Conservation (phyloP, 352 stramenopile genomes). For the Pythium chondricola region DNA sequence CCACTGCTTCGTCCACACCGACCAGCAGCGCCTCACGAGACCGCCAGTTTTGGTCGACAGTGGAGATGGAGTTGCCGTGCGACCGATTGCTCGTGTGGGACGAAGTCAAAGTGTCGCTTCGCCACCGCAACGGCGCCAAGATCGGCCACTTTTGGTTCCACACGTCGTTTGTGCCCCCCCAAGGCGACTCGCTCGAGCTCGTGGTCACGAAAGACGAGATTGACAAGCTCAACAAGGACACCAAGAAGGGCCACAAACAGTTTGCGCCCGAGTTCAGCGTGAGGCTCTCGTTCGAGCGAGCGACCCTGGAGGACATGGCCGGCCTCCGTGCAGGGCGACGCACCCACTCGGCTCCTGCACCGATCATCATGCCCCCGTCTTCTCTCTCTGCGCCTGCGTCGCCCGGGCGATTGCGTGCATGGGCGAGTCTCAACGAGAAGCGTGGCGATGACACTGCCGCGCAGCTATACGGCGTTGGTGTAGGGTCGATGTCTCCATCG, state of each 20-base stretch:
- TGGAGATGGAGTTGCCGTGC: conserved; percentile 37
- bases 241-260: conserved; percentile 62
- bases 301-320: conserved; percentile 24
- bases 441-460: not conserved
- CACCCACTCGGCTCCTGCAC: conserved; percentile 10
- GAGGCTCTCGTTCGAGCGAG: conserved; percentile 39
- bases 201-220: conserved; percentile 52
- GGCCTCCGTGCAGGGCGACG: conserved; percentile 6
- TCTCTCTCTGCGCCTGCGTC: not conserved
- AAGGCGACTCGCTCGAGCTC: conserved; percentile 24
- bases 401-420: conserved; percentile 2
- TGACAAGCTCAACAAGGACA: conserved; percentile 64
- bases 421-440: conserved; percentile 20
- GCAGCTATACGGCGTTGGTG: no score
- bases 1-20: not conserved
- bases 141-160: conserved; percentile 77
- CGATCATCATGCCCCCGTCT: not conserved
- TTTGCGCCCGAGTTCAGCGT: conserved; percentile 44
- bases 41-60: conserved; percentile 10
- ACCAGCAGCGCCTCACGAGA: not conserved
- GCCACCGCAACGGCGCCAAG: conserved; percentile 29
- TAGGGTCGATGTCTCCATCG: no score
- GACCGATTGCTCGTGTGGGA: conserved; percentile 50
- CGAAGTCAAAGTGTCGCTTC: conserved; percentile 51
- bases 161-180: conserved; percentile 48